These are phyloP conservation scores for Didymella keratinophila DNA, from an alignment of 2,329 filamentous ascomycete species.

Conservation along the genomic window DNA sequence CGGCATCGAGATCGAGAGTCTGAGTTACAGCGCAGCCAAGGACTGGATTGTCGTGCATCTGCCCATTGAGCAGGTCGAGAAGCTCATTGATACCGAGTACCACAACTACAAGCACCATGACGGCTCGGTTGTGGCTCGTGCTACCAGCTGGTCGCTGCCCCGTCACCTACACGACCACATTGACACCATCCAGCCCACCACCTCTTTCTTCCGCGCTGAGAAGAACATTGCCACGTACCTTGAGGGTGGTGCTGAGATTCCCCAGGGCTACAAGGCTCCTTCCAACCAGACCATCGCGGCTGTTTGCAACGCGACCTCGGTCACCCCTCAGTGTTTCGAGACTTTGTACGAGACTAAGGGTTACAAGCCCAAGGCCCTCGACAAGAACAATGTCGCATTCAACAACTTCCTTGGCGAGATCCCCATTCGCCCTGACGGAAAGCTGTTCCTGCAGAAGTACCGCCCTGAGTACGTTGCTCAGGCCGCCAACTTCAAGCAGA, in stretches of 20 bases:
- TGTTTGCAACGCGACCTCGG: conserved; percentile 60
- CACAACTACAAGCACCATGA: conserved; percentile 62
- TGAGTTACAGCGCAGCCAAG: conserved; percentile 61
- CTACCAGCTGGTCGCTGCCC: conserved; percentile 66
- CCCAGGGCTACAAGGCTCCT: conserved; percentile 38
- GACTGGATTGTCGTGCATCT: conserved; percentile 66
- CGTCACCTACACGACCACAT: conserved; percentile 65
- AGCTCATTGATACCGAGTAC: conserved; percentile 60
- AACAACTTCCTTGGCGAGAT: conserved; percentile 60
- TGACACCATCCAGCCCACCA: conserved; percentile 68
- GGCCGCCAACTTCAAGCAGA: conserved; percentile 64
- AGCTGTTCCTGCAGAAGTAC: conserved; percentile 63
- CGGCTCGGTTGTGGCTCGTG: conserved; percentile 61
- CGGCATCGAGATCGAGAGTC: conserved; percentile 57
- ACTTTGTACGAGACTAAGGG: conserved; percentile 63
- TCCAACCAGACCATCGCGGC: conserved; percentile 45
- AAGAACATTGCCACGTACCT: conserved; percentile 37
- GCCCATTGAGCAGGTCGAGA: conserved; percentile 61
- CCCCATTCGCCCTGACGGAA: conserved; percentile 63
- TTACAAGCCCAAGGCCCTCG: conserved; percentile 57
- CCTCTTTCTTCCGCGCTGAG: conserved; percentile 59
- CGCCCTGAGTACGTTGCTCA: conserved; percentile 58
- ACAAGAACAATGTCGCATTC: conserved; percentile 58
- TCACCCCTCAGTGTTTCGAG: conserved; percentile 63
- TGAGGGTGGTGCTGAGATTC: conserved; percentile 32